Conservation (phyloP, 352 stramenopile species). For the Pythium biforme region DNA sequence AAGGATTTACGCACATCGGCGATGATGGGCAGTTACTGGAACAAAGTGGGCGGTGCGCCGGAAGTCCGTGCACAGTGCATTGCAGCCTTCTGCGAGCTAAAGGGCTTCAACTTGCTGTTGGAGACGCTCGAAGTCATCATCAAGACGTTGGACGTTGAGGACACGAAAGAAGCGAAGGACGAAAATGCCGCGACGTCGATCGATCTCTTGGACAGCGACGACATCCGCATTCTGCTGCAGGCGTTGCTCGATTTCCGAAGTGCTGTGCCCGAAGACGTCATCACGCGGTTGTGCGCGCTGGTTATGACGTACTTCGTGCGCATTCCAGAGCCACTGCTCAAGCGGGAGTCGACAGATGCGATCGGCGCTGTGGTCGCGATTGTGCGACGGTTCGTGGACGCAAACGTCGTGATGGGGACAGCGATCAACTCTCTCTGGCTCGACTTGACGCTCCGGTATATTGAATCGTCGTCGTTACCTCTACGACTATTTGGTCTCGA, state of each 20-base stretch:
- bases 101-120: slow-evolving; percentile 75
- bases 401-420: slow-evolving; percentile 43
- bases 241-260: slow-evolving; percentile 75
- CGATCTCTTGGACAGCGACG: slow-evolving; percentile 65
- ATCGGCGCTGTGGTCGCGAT: slow-evolving; percentile 79
- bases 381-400: slow-evolving; percentile 78
- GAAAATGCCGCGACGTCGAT: slow-evolving; percentile 16
- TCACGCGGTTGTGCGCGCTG: slow-evolving; percentile 62
- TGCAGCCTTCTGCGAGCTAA: slow-evolving; percentile 74
- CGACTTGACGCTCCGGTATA: slow-evolving; percentile 75
- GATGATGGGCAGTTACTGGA: slow-evolving; percentile 90
- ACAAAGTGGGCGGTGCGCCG: slow-evolving; percentile 76
- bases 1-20: slow-evolving; percentile 84
- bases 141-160: slow-evolving; percentile 36
- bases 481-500: slow-evolving; percentile 94
- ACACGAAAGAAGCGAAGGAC: slow-evolving; percentile 42
- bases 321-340: slow-evolving; percentile 72
- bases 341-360: slow-evolving; percentile 84
- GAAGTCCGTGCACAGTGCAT: slow-evolving; percentile 86
- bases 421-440: slow-evolving; percentile 81
- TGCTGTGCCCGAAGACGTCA: slow-evolving; percentile 62
- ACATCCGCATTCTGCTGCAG: slow-evolving; percentile 77
- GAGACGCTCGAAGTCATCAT: slow-evolving; percentile 74
- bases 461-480: slow-evolving; percentile 91
- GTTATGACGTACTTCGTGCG: slow-evolving; percentile 85